phyloP scores from a whole-genome alignment of 1,284 basidiomycete genomes.

The Leccinum griseonigrum region DNA sequence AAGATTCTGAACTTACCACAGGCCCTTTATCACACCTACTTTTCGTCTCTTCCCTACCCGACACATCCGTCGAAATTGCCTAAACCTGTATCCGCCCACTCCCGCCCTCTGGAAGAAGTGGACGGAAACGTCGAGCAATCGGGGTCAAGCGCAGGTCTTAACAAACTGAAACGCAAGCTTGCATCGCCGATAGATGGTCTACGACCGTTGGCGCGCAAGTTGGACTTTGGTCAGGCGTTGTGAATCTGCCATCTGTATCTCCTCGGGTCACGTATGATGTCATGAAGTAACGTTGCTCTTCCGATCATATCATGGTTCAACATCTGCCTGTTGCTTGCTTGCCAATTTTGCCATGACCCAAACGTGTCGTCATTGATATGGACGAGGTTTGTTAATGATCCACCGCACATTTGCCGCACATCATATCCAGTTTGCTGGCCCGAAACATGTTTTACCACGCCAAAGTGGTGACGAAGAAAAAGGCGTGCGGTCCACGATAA shows the following conservation, averaged over 20 bases:
- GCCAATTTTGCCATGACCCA: background rate
- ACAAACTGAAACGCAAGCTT: conserved; percentile 50
- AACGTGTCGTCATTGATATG: background rate
- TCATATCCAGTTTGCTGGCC: background rate
- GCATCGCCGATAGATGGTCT: conserved; percentile 36
- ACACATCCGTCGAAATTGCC: conserved; percentile 82
- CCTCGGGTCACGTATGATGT: background rate
- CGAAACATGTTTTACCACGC: background rate
- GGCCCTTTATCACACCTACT: conserved; percentile 78
- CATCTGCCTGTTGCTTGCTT: background rate
- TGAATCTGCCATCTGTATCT: conserved; percentile 5
- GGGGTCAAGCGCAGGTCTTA: conserved; percentile 37
- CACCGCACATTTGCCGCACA: background rate
- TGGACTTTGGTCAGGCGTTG: conserved; percentile 42
- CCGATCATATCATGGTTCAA: too few species aligned
- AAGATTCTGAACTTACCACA: conserved; percentile 30
- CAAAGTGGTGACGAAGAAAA: background rate
- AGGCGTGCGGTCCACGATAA: background rate
- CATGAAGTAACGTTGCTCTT: background rate
- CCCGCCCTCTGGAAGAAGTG: conserved; percentile 65
- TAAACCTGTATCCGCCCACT: conserved; percentile 55
- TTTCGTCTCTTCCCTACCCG: conserved; percentile 74
- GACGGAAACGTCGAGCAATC: conserved; percentile 61
- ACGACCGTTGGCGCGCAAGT: conserved; percentile 44
- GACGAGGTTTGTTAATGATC: background rate